Percentiles rank a stretch among this genome's conserved stretches.
These are phyloP conservation scores for Kodamaea anthophila DNA, from an alignment of 1,139 yeast genomes.

Conservation along the genomic window DNA sequence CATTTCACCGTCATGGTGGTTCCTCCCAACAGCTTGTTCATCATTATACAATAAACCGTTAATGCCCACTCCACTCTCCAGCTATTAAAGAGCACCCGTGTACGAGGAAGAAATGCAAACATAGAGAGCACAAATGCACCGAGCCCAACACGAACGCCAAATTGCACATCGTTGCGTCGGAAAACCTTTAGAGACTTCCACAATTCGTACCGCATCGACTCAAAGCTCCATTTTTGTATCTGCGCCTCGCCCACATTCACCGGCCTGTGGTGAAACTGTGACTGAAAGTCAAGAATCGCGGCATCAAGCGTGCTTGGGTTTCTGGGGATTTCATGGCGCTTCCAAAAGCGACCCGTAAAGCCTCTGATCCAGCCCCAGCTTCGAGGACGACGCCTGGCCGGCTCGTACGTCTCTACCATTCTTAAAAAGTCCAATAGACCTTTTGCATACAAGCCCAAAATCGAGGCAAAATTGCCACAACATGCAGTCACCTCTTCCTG, in stretches of 20 bases:
- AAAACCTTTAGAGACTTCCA: conserved; percentile 32
- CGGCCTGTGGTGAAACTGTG: conserved; percentile 19
- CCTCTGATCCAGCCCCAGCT: conserved; percentile 47
- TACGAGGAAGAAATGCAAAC: conserved; percentile 59
- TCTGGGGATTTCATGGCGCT: no score
- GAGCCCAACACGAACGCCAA: conserved; percentile 72
- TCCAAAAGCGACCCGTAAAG: neutral
- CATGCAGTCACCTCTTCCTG: conserved; percentile 82
- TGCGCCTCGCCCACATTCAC: conserved; percentile 1
- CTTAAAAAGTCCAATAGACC: conserved; percentile 49
- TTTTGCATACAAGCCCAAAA: conserved; percentile 56
- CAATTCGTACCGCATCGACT: conserved; percentile 13
- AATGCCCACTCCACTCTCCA: conserved; percentile 88
- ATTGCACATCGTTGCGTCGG: conserved; percentile 64
- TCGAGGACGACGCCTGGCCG: conserved; percentile 19
- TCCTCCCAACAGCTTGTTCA: conserved; percentile 85
- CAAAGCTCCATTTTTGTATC: no score
- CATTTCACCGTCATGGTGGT: conserved; percentile 75
- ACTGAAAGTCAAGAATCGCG: conserved; percentile 31
- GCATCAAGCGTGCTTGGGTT: conserved; percentile 24
- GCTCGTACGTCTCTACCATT: conserved; percentile 40
- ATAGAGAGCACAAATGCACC: conserved; percentile 66
- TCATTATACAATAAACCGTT: conserved; percentile 73
- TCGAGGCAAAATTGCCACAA: conserved; percentile 72
- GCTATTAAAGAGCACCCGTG: conserved; percentile 47